These are phyloP conservation scores for Torrubiella hemipterigena DNA, from an alignment of 2,329 filamentous ascomycete species.

Conservation along the genomic window DNA sequence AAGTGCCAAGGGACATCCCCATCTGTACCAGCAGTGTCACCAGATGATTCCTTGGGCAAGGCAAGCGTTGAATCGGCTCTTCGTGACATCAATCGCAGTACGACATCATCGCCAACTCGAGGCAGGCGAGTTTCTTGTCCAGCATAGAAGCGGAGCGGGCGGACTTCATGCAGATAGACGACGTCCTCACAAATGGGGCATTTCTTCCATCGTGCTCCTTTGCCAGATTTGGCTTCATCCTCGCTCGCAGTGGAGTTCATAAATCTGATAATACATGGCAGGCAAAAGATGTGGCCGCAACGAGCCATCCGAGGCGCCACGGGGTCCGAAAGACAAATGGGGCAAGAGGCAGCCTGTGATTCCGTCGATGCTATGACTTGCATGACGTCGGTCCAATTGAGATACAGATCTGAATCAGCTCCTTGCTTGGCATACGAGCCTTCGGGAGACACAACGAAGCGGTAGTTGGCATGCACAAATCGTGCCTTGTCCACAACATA, in stretches of 20 bases:
- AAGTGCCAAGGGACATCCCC: constrained; percentile 91
- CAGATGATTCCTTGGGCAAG: constrained; percentile 67
- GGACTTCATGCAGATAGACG: constrained; percentile 82
- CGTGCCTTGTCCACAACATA: constrained; percentile 85
- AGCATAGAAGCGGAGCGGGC: constrained; percentile 81
- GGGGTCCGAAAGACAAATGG: constrained; percentile 86
- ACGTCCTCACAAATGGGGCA: constrained; percentile 93
- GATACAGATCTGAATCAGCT: constrained; percentile 72
- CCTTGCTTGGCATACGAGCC: constrained; percentile 72
- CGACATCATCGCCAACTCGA: constrained; percentile 75
- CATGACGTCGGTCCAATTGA: constrained; percentile 84
- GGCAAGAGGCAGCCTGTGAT: constrained; percentile 80
- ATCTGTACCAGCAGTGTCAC: constrained; percentile 53
- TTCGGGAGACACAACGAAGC: constrained; percentile 82
- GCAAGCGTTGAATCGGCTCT: constrained; percentile 73
- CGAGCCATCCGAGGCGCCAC: constrained; percentile 93
- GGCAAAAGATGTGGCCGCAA: constrained; percentile 93
- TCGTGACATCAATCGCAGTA: constrained; percentile 75
- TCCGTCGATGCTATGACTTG: constrained; percentile 85
- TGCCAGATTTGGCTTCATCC: constrained; percentile 55
- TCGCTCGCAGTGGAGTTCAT: constrained; percentile 75
- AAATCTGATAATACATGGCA: constrained; percentile 86
- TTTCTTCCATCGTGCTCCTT: constrained; percentile 75
- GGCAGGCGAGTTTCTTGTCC: constrained; percentile 78
- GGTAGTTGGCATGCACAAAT: constrained; percentile 90